Conservation (phyloP, 2,329 filamentous ascomycete genomes). For the Monosporascus sp. region DNA sequence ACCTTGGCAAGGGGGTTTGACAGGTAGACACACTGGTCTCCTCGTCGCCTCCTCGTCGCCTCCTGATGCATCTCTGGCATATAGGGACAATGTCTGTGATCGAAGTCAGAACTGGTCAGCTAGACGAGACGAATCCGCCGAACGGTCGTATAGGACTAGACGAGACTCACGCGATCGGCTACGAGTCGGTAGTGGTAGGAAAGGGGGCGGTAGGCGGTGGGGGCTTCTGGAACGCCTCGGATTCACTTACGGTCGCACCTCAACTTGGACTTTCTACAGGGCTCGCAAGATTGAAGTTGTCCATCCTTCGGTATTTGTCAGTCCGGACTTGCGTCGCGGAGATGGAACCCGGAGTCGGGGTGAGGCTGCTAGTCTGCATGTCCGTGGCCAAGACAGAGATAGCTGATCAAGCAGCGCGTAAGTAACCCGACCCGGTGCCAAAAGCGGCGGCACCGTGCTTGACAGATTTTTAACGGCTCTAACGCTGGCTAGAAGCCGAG, state of each 20-base stretch:
- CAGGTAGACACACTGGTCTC: slow-evolving; percentile 27
- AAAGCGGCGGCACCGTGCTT: too few relatives aligned
- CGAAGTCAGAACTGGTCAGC: neutral
- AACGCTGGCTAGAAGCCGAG: too few relatives aligned
- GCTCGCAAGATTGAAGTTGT: slow-evolving; percentile 15
- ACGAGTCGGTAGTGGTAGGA: too few relatives aligned
- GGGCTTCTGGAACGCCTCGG: too few relatives aligned
- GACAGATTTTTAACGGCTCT: too few relatives aligned
- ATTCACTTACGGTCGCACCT: slow-evolving; percentile 22
- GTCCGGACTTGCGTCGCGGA: neutral
- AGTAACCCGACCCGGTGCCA: neutral
- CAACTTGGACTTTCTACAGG: slow-evolving; percentile 29
- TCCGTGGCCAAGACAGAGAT: neutral
- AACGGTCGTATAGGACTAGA: too few relatives aligned
- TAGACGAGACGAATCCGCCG: neutral
- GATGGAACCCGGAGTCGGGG: neutral
- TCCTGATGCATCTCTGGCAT: slow-evolving; percentile 28
- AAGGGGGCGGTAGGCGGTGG: too few relatives aligned
- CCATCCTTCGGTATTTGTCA: neutral
- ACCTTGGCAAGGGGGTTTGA: slow-evolving; percentile 28
- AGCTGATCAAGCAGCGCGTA: neutral
- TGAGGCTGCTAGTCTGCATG: neutral
- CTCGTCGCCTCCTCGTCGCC: slow-evolving; percentile 20
- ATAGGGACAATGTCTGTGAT: slow-evolving; percentile 22
- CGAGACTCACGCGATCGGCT: too few relatives aligned